Conservation (phyloP, 345 rosid species). For the Lepidium africanum region DNA sequence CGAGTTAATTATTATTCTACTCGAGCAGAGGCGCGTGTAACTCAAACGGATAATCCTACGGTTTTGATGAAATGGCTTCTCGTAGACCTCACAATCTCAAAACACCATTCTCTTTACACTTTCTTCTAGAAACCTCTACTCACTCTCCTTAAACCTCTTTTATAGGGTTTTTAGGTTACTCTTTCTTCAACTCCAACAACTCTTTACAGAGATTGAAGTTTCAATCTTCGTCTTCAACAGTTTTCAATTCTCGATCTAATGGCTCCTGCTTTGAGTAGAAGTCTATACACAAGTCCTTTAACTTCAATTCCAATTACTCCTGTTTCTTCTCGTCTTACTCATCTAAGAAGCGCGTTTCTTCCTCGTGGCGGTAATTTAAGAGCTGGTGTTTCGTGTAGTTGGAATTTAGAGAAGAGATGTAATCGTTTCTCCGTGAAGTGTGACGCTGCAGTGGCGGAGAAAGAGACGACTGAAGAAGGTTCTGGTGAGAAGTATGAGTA, state of each 20-base stretch:
- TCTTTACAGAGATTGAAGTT: background rate
- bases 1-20: background rate
- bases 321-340: conserved; percentile 32
- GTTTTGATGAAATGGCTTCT: conserved; percentile 42
- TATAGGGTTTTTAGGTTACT: conserved; percentile 38
- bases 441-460: conserved; percentile 81
- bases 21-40: conserved; percentile 1
- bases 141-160: conserved; percentile 34
- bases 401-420: conserved; percentile 46
- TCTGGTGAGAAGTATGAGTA: conserved; percentile 93
- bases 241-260: conserved; percentile 19
- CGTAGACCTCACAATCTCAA: conserved; percentile 39
- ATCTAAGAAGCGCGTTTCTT: conserved; percentile 37
- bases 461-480: conserved; percentile 62
- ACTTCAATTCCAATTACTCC: conserved; percentile 46
- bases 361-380: conserved; percentile 36
- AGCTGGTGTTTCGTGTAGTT: conserved; percentile 40
- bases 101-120: background rate
- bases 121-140: conserved; percentile 44
- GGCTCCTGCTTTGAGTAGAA: conserved; percentile 78
- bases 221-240: background rate
- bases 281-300: conserved; percentile 38
- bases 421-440: conserved; percentile 49
- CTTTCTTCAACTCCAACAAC: background rate
- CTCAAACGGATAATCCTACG: conserved; percentile 26